Percentiles rank a stretch among this genome's conserved stretches.
Evolutionary conservation across 495 filamentous ascomycete species (phyloP).

Genomic region (Xylaria palmicola): DNA sequence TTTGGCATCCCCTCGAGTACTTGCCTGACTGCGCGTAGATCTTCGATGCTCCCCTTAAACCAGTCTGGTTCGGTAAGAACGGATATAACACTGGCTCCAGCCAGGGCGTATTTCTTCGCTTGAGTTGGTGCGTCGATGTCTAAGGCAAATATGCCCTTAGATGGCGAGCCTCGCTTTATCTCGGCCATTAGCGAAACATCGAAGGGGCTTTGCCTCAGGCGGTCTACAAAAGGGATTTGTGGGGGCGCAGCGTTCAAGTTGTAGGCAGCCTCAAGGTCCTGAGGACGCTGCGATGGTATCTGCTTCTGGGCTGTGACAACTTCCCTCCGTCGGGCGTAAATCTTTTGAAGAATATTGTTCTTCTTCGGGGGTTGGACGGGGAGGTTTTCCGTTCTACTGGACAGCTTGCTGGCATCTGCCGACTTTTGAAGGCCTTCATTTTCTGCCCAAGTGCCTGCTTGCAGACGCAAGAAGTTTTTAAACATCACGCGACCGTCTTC

Average conservation of each 20-base stretch:
- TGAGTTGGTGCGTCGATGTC: constrained; percentile 85
- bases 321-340: constrained; percentile 79
- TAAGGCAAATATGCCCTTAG: constrained; percentile 90
- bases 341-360: constrained; percentile 82
- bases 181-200: constrained; percentile 88
- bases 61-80: constrained; percentile 97
- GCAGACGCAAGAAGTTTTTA: constrained; percentile 84
- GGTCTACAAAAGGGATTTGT: constrained; percentile 75
- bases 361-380: constrained; percentile 51
- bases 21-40: constrained; percentile 83
- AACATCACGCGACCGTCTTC: constrained; percentile 86
- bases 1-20: constrained; percentile 87
- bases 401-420: constrained; percentile 19
- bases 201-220: constrained; percentile 77
- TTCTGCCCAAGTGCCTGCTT: constrained; percentile 85
- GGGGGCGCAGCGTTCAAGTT: constrained; percentile 81
- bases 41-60: constrained; percentile 98
- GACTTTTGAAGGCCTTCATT: constrained; percentile 58
- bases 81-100: constrained; percentile 93
- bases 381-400: neutral
- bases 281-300: constrained; percentile 78
- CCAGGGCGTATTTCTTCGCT: constrained; percentile 86
- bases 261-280: constrained; percentile 85
- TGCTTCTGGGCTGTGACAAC: constrained; percentile 81
- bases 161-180: constrained; percentile 94